Percentiles rank a stretch among this genome's conserved stretches.
Evolutionary conservation across 2,329 filamentous ascomycete genomes (phyloP).

Genomic region (Phoma sp.): DNA sequence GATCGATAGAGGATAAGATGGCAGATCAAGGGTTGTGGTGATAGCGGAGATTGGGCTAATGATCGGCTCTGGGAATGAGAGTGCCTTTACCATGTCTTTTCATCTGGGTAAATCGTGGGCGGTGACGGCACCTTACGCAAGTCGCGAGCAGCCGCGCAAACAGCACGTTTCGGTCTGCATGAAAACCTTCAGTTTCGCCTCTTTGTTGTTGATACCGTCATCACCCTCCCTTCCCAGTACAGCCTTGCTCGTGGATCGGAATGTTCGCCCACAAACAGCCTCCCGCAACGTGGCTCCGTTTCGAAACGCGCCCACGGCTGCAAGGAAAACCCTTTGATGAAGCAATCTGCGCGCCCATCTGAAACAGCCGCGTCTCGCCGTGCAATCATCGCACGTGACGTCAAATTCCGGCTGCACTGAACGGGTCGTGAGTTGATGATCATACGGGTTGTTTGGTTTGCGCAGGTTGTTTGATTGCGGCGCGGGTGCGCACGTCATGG

Average conservation of each 20-base stretch:
- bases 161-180: too few relatives aligned
- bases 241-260: conserved; percentile 6
- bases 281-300: conserved; percentile 8
- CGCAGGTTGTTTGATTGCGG: conserved; percentile 7
- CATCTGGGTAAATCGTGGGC: conserved; percentile 1
- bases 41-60: conserved; percentile 26
- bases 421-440: not conserved
- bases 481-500: not conserved
- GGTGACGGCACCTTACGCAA: conserved; percentile 2
- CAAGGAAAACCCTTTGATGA: conserved; percentile 12
- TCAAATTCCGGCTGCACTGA: not conserved
- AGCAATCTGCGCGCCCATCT: conserved; percentile 6
- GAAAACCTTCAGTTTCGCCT: too few relatives aligned
- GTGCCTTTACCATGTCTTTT: conserved; percentile 3
- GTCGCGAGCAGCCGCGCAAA: not conserved
- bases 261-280: conserved; percentile 1
- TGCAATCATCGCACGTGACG: not conserved
- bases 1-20: not conserved
- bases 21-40: conserved; percentile 15
- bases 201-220: conserved; percentile 3
- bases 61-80: conserved; percentile 16
- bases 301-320: conserved; percentile 6
- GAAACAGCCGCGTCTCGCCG: conserved; percentile 8
- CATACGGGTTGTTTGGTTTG: not conserved
- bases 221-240: conserved; percentile 3